A percentile compares a stretch with the other conserved stretches of the same genome.
Evolutionary conservation across 2,329 filamentous ascomycete genomes (phyloP).

Genomic region (Mycosphaerelloides madeirae): DNA sequence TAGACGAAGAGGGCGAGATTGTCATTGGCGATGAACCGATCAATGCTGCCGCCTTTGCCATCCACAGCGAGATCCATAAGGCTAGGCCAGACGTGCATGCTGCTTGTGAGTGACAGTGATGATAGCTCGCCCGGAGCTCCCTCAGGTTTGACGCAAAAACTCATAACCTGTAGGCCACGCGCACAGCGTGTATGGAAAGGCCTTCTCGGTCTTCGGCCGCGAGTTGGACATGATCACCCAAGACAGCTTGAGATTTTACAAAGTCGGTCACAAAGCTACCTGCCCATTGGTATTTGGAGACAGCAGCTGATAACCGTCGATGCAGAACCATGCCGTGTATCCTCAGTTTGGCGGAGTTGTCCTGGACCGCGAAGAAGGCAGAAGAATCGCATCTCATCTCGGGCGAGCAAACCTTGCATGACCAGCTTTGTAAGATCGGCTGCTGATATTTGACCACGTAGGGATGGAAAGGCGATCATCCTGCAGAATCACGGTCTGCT

Average conservation of each 20-base stretch:
- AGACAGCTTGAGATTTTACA: constrained; percentile 42
- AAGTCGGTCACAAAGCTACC: constrained; percentile 2
- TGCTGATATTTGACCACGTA: too few relatives aligned
- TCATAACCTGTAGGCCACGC: constrained; percentile 36
- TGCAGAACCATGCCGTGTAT: constrained; percentile 38
- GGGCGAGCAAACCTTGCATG: constrained; percentile 16
- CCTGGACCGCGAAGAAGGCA: constrained; percentile 40
- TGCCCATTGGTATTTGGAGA: too few relatives aligned
- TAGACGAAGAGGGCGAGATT: constrained; percentile 41
- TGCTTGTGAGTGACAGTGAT: constrained; percentile 22
- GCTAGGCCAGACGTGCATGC: constrained; percentile 41
- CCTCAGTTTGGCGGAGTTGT: constrained; percentile 44
- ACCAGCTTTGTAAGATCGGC: too few relatives aligned
- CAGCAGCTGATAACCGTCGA: too few relatives aligned
- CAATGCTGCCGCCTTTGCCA: constrained; percentile 42
- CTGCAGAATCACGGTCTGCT: constrained; percentile 45
- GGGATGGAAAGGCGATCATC: constrained; percentile 36
- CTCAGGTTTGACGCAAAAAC: too few relatives aligned
- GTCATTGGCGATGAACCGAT: constrained; percentile 43
- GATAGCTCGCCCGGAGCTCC: too few relatives aligned
- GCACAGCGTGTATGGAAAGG: constrained; percentile 45
- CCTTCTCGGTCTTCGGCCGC: constrained; percentile 44
- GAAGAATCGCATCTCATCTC: constrained; percentile 37
- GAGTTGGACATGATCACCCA: constrained; percentile 47
- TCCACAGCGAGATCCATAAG: constrained; percentile 41